Base-by-base conservation (phyloP, 805 yeast species). In the Alloascoidea hylecoeti region DNA sequence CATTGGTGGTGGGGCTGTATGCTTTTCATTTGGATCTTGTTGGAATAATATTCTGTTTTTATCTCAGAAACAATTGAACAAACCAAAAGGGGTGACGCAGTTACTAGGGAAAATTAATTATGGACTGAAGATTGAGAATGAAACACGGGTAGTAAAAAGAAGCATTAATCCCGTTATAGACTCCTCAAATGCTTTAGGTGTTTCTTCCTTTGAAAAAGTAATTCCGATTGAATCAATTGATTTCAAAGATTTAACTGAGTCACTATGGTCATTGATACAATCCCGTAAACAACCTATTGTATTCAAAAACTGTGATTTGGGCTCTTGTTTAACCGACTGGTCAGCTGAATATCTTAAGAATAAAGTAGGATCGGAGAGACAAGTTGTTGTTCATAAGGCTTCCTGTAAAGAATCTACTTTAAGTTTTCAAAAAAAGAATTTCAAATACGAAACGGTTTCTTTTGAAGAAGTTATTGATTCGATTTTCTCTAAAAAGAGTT, bases 1-100 rank as follows among this genome's bases (percentile, higher is more conserved):
- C 2, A 44, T 72, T 34, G 80, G 77, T 5, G 89, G 94, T 2
- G 94, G 94, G 3, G 88, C 81, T 0, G 84, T 81, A 1, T 82
- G 94, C 50, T 82, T 78, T 45, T 79, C 88, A 1, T 83, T 81
- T 57, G 94, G 94, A 0, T 62, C 77, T 0, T 64, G 63, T 15
- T 67, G 70, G 66, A 69, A 70, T 38, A 50, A 50, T 17, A 27
- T 45, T 4, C 36, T 5, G 38, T 47, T 4, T 15, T 48, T 5
- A 17, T 14, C 9, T 4, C 16, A 18, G 17, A 12, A 6, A n/a
- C 15, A 5, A 9, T 23, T n/a, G 30, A 32, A 32, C 15, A 32
- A 32, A n/a, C 6, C 34, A 32, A 14, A 32, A n/a, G n/a, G 12
- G 6, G n/a, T n/a, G n/a, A n/a, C n/a, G n/a, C n/a, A n/a, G n/a